phyloP scores from a whole-genome alignment of 305 asterid genomes.

The Plantago rigida region DNA sequence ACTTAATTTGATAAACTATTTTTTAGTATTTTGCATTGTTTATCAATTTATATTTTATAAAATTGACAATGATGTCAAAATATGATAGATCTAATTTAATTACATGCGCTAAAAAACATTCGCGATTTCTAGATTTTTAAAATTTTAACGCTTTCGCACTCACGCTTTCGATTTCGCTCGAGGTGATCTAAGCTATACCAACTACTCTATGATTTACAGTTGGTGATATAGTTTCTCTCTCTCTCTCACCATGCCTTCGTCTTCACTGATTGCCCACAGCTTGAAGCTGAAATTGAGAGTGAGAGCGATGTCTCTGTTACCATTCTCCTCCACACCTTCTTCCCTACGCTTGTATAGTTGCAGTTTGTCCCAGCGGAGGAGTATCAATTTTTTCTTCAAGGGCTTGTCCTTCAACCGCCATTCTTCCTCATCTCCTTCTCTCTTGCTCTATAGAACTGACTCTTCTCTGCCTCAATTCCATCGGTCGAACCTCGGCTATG shows the following conservation, averaged over 20 bases:
- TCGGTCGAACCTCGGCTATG: conserved; percentile 55
- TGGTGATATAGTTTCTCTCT: too few relatives aligned
- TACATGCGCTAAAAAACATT: too few relatives aligned
- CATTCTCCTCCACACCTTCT: conserved; percentile 26
- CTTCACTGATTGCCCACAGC: conserved; percentile 31
- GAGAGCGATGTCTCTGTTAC: conserved; percentile 36
- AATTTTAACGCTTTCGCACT: too few relatives aligned
- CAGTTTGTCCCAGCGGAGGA: conserved; percentile 26
- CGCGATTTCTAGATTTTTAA: too few relatives aligned
- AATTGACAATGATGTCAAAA: too few relatives aligned
- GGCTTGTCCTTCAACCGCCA: conserved; percentile 31
- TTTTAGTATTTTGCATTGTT: too few relatives aligned
- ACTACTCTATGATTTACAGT: too few relatives aligned
- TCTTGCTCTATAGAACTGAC: conserved; percentile 30
- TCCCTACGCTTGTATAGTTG: conserved; percentile 17
- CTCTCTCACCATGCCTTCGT: conserved; percentile 22
- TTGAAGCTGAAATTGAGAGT: conserved; percentile 21
- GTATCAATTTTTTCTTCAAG: conserved; percentile 14
- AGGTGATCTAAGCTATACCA: too few relatives aligned
- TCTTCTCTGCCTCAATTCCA: conserved; percentile 39
- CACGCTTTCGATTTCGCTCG: too few relatives aligned
- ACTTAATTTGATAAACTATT: too few relatives aligned
- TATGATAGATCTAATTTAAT: too few relatives aligned
- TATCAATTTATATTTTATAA: too few relatives aligned
- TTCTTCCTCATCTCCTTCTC: conserved; percentile 28